A percentile compares a stretch with the other conserved stretches of the same genome.
phyloP scores from a whole-genome alignment of 257 asterid species.

The Plantago elongata region DNA sequence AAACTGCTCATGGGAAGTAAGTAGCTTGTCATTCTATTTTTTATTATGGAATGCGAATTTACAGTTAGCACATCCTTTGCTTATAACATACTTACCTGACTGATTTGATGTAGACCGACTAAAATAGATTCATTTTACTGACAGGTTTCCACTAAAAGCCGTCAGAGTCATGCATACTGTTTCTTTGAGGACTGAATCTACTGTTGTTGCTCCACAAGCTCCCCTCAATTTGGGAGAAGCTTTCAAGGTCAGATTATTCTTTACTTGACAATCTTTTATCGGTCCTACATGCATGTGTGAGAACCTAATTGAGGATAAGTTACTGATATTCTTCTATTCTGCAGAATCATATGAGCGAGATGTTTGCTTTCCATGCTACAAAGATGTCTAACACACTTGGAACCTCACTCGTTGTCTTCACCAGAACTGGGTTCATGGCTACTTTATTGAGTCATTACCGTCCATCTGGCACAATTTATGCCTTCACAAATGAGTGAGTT shows the following conservation, averaged over 20 bases:
- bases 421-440: slow-evolving; percentile 95
- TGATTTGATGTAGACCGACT: not conserved
- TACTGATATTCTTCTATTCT: slow-evolving; percentile 20
- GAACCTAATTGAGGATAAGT: slow-evolving; percentile 10
- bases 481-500: slow-evolving; percentile 94
- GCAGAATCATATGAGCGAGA: slow-evolving; percentile 98
- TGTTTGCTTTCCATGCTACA: slow-evolving; percentile 97
- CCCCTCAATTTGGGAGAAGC: slow-evolving; percentile 78
- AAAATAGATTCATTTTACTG: slow-evolving; percentile 7
- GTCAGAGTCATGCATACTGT: slow-evolving; percentile 97
- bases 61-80: not conserved
- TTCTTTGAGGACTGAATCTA: slow-evolving; percentile 85
- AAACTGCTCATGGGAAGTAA: slow-evolving; percentile 99
- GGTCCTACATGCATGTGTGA: not conserved
- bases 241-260: slow-evolving; percentile 58
- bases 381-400: slow-evolving; percentile 96
- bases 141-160: slow-evolving; percentile 88
- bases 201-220: slow-evolving; percentile 57
- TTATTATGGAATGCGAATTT: not conserved
- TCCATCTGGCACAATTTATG: slow-evolving; percentile 93
- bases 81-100: not conserved
- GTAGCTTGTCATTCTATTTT: slow-evolving; percentile 18
- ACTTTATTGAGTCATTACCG: slow-evolving; percentile 86
- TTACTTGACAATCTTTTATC: slow-evolving; percentile 8
- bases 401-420: slow-evolving; percentile 90